These are phyloP conservation scores for Fusarium nelsonii DNA, from an alignment of 2,329 filamentous ascomycete species.

Conservation along the genomic window DNA sequence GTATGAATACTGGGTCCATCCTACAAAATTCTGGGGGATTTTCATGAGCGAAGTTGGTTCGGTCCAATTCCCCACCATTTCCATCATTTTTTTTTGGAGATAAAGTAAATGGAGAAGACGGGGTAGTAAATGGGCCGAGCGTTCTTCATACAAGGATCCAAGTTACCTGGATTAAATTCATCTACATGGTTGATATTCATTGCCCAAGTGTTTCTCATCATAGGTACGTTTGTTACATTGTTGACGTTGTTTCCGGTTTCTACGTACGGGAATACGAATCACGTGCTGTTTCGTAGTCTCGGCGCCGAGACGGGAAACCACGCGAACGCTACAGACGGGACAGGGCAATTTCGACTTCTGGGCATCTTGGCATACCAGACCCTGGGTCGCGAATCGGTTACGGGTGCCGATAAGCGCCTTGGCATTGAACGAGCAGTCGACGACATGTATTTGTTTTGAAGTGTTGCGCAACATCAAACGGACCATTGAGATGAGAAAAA, in stretches of 20 bases:
- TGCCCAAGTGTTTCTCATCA: neutral
- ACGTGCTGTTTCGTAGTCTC: conserved; percentile 16
- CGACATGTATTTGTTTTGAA: conserved; percentile 20
- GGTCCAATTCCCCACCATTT: conserved; percentile 25
- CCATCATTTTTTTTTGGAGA: conserved; percentile 19
- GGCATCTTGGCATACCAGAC: conserved; percentile 42
- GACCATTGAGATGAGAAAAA: neutral
- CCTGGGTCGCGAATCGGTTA: conserved; percentile 45
- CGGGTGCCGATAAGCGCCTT: conserved; percentile 47
- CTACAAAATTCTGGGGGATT: conserved; percentile 24
- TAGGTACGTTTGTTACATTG: neutral
- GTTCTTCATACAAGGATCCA: conserved; percentile 4
- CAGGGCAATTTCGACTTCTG: conserved; percentile 28
- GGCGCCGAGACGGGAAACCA: conserved; percentile 28
- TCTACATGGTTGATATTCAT: neutral
- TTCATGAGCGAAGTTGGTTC: conserved; percentile 23
- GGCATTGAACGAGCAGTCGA: conserved; percentile 38
- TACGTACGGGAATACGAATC: conserved; percentile 16
- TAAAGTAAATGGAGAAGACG: conserved; percentile 29
- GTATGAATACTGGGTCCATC: conserved; percentile 33
- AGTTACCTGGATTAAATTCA: neutral
- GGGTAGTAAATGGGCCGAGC: conserved; percentile 32
- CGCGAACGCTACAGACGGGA: conserved; percentile 35
- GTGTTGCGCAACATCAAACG: neutral
- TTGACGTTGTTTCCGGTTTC: neutral